A percentile compares a stretch with the other conserved stretches of the same genome.
Conservation (phyloP, 495 filamentous ascomycete genomes). For the Penicillium chermesinum region DNA sequence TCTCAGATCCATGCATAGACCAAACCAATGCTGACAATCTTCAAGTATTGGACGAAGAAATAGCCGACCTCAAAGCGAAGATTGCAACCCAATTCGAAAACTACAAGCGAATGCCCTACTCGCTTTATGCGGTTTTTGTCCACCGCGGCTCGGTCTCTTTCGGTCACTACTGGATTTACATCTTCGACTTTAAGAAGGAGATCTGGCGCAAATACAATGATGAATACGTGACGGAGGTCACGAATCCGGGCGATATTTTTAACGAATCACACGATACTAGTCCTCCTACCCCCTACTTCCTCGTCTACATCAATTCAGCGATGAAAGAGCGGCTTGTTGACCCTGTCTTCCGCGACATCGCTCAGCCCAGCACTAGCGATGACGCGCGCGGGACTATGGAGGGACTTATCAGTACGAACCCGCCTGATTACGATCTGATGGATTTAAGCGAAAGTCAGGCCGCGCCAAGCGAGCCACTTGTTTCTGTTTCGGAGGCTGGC, state of each 20-base stretch:
- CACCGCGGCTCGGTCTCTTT: slow-evolving; percentile 67
- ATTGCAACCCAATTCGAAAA: slow-evolving; percentile 61
- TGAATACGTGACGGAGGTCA: slow-evolving; percentile 66
- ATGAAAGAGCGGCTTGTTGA: slow-evolving; percentile 58
- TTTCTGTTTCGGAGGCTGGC: background rate
- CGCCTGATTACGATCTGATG: background rate
- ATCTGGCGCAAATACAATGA: slow-evolving; percentile 97
- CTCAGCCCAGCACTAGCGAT: slow-evolving; percentile 17
- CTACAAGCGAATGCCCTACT: slow-evolving; percentile 58
- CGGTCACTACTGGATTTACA: slow-evolving; percentile 97
- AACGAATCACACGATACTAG: slow-evolving; percentile 53
- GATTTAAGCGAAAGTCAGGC: slow-evolving; percentile 10
- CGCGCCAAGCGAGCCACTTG: background rate
- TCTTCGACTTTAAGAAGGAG: slow-evolving; percentile 74
- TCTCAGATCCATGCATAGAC: background rate
- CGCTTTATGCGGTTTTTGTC: slow-evolving; percentile 88
- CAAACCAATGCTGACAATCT: background rate
- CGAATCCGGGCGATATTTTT: slow-evolving; percentile 59
- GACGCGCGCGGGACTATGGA: slow-evolving; percentile 6
- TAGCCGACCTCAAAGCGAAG: slow-evolving; percentile 44
- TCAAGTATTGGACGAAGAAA: slow-evolving; percentile 43
- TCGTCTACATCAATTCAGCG: slow-evolving; percentile 72
- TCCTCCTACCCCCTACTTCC: slow-evolving; percentile 76
- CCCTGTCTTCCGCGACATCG: slow-evolving; percentile 48
- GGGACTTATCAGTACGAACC: background rate